Evolutionary conservation across 2,329 filamentous ascomycete genomes (phyloP), one percentile per base, ranked within the genome.

Genomic region (Cercospora beticola): DNA sequence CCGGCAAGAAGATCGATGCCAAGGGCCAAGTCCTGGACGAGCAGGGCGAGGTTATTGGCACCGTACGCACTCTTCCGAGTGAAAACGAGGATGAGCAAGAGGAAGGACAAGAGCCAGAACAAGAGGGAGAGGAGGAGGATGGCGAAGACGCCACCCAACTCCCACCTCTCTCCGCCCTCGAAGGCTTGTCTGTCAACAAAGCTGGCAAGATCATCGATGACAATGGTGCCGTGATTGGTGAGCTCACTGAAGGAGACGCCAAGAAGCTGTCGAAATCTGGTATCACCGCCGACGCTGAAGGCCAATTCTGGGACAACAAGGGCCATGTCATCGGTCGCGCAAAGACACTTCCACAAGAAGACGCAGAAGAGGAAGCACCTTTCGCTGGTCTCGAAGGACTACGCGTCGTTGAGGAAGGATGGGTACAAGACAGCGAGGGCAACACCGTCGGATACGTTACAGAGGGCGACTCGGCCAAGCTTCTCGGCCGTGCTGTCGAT

Each of bases 1-100:
- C 89, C 21, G 84, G 88, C 68, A 89, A 88, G 80, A 89, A 88
- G 77, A 82, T 88, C 70, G 88, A 89, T 72, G 83, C 83, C 68
- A 83, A 89, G 78, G 87, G 87, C n/a, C 87, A 89, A 73, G 86
- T 89, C 67, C 83, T 88, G 76, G 87, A 88, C 74, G 86, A 83
- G 74, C 83, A 86, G 56, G 87, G 87, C 46, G 87, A 88, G 40
- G 82, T 89, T 68, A 83, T 89, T 67, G 88, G 87, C 52, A 85
- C 84, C 70, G 85, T 88, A 69, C 82, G 86, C 73, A 81, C 83
- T 23, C 79, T 85, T 4, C 83, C 83, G 4, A 76, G 79, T 21
- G 74, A 67, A 16, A 72, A 74, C 5, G 77, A 79, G 18, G 73
- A 71, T 9, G 78, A 71, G 14, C 77, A 76, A 31, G 74, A 78